phyloP scores from a whole-genome alignment of 257 asterid genomes.

The Mitragyna speciosa region DNA sequence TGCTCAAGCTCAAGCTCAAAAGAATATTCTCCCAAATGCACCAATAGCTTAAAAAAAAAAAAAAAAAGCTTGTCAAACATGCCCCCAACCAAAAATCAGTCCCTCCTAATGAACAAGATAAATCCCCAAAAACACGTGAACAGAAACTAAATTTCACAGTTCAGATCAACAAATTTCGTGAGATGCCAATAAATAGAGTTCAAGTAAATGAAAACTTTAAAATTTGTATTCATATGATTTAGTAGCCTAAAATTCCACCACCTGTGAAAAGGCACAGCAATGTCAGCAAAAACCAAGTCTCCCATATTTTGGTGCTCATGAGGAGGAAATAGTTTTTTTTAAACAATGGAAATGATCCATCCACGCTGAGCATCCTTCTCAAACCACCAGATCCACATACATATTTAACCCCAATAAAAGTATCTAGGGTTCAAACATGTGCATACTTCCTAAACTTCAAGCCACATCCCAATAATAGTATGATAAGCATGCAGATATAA shows the following conservation, averaged over 20 bases:
- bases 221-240: neutral
- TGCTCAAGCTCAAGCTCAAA: neutral
- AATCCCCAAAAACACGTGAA: neutral
- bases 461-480: no score
- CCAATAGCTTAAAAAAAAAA: neutral
- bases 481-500: no score
- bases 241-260: neutral
- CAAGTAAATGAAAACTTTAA: neutral
- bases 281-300: neutral
- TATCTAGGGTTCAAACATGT: no score
- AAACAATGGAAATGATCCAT: no score
- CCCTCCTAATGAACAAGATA: neutral
- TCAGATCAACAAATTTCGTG: neutral
- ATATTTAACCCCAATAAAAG: no score
- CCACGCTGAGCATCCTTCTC: no score
- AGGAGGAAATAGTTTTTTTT: no score
- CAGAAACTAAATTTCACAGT: neutral
- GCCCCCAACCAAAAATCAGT: neutral
- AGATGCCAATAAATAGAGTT: neutral
- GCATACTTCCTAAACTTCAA: no score
- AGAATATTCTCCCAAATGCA: neutral
- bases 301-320: no score
- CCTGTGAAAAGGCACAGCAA: neutral
- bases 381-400: no score
- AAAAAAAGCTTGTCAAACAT: neutral